Percentiles rank a stretch among this genome's conserved stretches.
Conservation (phyloP, 495 filamentous ascomycete genomes). For the Hypoxylon rickii region DNA sequence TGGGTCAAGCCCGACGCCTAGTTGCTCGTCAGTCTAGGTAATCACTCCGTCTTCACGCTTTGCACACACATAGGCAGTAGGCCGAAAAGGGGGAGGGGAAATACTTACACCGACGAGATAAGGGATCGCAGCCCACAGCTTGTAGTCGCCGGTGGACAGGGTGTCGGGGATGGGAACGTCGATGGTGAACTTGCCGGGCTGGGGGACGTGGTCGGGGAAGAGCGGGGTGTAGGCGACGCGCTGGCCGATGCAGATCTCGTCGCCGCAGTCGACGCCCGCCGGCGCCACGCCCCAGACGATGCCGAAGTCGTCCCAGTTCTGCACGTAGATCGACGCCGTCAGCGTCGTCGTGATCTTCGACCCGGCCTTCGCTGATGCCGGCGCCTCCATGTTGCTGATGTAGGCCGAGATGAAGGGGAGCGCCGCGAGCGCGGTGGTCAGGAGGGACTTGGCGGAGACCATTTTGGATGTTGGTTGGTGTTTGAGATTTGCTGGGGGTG, state of each 20-base stretch:
- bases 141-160: conserved; percentile 52
- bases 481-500: neutral
- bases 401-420: conserved; percentile 21
- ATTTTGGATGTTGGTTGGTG: conserved; percentile 20
- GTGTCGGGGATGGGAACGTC: conserved; percentile 50
- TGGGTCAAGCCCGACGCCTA: conserved; percentile 30
- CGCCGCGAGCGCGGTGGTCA: conserved; percentile 18
- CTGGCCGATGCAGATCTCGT: conserved; percentile 27
- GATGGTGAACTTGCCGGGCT: conserved; percentile 38
- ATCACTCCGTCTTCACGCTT: neutral
- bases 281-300: conserved; percentile 36
- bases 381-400: conserved; percentile 12
- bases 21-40: conserved; percentile 4
- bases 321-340: conserved; percentile 33
- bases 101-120: conserved; percentile 38
- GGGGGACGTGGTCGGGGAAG: conserved; percentile 29
- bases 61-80: neutral
- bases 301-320: conserved; percentile 42
- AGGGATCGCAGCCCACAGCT: conserved; percentile 50
- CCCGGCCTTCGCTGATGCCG: conserved; percentile 16
- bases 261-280: conserved; percentile 3
- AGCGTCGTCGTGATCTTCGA: conserved; percentile 24
- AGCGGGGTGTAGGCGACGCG: conserved; percentile 35
- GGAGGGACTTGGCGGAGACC: conserved; percentile 30
- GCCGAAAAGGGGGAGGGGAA: neutral